These are phyloP conservation scores for Oidium heveae DNA, from an alignment of 2,329 filamentous ascomycete species.

Conservation along the genomic window DNA sequence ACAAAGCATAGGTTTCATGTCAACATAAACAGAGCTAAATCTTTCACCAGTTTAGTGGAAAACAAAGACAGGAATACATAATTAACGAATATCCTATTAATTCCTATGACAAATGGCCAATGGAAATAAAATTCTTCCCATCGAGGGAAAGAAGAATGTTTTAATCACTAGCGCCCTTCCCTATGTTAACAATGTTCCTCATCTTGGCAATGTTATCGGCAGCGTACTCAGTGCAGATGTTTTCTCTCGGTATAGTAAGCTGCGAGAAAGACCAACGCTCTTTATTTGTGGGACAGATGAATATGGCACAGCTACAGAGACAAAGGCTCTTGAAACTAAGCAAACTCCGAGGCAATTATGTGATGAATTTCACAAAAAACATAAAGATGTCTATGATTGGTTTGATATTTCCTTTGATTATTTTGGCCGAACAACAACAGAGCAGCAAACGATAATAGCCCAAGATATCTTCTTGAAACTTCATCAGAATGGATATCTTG, in stretches of 20 bases:
- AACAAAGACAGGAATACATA: too few species aligned
- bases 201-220: conserved; percentile 73
- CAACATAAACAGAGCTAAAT: too few species aligned
- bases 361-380: conserved; percentile 75
- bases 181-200: conserved; percentile 58
- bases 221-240: conserved; percentile 76
- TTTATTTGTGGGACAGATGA: conserved; percentile 81
- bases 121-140: conserved; percentile 27
- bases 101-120: conserved; percentile 10
- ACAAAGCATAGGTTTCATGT: too few species aligned
- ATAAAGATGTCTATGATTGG: conserved; percentile 84
- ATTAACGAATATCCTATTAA: too few species aligned
- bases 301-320: conserved; percentile 89
- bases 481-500: conserved; percentile 68
- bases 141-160: conserved; percentile 58
- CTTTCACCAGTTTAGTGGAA: too few species aligned
- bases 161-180: conserved; percentile 80
- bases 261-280: conserved; percentile 53
- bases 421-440: conserved; percentile 78
- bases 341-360: conserved; percentile 65
- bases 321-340: conserved; percentile 75
- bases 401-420: conserved; percentile 88
- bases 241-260: conserved; percentile 58
- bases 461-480: conserved; percentile 76
- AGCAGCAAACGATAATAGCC: conserved; percentile 73